phyloP scores from a whole-genome alignment of 2,329 filamentous ascomycete species.

The Paradendryphiella salina region DNA sequence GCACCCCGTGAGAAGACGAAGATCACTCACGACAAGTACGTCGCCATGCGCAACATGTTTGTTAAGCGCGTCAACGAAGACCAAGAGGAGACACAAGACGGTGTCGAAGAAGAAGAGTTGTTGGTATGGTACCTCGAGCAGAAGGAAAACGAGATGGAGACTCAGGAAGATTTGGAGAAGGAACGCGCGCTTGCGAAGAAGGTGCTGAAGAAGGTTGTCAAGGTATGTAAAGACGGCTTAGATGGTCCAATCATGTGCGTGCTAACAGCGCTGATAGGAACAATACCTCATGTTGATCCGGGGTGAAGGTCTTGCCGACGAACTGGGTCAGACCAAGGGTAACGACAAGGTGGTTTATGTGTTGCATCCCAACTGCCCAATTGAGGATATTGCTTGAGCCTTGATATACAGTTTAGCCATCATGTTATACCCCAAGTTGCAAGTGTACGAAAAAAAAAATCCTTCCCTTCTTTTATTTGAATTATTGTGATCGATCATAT shows the following conservation, averaged over 20 bases:
- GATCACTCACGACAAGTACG: constrained; percentile 95
- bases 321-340: constrained; percentile 61
- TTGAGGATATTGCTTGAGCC: constrained; percentile 60
- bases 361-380: constrained; percentile 88
- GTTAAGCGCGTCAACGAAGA: constrained; percentile 83
- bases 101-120: constrained; percentile 80
- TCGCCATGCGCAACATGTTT: constrained; percentile 83
- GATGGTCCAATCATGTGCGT: background rate
- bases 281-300: constrained; percentile 64
- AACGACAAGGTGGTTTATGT: constrained; percentile 72
- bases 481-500: background rate
- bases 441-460: background rate
- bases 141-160: constrained; percentile 79
- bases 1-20: constrained; percentile 68
- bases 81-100: constrained; percentile 74
- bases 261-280: constrained; percentile 51
- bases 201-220: constrained; percentile 94
- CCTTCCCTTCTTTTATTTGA: background rate
- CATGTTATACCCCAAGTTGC: background rate
- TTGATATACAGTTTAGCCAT: background rate
- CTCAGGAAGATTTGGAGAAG: constrained; percentile 76
- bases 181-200: constrained; percentile 76
- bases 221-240: constrained; percentile 60
- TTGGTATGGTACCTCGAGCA: constrained; percentile 91
- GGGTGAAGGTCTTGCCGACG: constrained; percentile 86